These are phyloP conservation scores for Mallotus japonicus DNA, from an alignment of 441 rosid species.

Conservation along the genomic window DNA sequence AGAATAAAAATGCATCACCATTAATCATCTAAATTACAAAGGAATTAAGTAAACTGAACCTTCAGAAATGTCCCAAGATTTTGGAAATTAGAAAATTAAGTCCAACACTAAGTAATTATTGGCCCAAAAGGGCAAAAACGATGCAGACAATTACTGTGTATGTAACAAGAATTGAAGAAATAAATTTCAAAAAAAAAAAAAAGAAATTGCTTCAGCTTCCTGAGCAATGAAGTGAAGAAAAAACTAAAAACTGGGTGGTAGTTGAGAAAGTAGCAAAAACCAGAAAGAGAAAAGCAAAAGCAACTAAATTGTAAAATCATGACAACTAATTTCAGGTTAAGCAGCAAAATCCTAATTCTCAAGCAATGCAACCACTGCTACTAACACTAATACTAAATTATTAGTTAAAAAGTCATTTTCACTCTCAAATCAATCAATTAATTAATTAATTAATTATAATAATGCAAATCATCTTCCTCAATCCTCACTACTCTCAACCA, in stretches of 20 bases:
- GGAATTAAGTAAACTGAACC: too few relatives aligned
- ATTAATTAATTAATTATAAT: background rate
- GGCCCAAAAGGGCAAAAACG: too few relatives aligned
- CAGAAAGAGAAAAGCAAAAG: background rate
- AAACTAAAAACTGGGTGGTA: too few relatives aligned
- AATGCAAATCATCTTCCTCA: background rate
- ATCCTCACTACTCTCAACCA: slow-evolving; percentile 12
- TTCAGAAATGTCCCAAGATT: too few relatives aligned
- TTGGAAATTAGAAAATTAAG: too few relatives aligned
- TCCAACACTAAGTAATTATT: too few relatives aligned
- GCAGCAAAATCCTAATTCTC: slow-evolving; percentile 15
- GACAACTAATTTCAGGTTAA: background rate
- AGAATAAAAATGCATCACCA: slow-evolving; percentile 5
- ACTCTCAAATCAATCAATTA: background rate
- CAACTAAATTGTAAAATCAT: background rate
- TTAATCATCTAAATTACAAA: too few relatives aligned
- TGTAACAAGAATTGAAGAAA: too few relatives aligned
- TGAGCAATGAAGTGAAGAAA: too few relatives aligned
- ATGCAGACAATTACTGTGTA: too few relatives aligned
- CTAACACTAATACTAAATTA: background rate
- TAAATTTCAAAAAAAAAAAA: too few relatives aligned
- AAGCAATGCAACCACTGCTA: slow-evolving; percentile 19
- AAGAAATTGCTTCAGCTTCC: too few relatives aligned
- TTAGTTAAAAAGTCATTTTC: slow-evolving; percentile 30
- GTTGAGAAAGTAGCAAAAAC: background rate